A percentile compares a stretch with the other conserved stretches of the same genome.
phyloP scores from a whole-genome alignment of 177 flowering plant species.

The Vitis hybrid region DNA sequence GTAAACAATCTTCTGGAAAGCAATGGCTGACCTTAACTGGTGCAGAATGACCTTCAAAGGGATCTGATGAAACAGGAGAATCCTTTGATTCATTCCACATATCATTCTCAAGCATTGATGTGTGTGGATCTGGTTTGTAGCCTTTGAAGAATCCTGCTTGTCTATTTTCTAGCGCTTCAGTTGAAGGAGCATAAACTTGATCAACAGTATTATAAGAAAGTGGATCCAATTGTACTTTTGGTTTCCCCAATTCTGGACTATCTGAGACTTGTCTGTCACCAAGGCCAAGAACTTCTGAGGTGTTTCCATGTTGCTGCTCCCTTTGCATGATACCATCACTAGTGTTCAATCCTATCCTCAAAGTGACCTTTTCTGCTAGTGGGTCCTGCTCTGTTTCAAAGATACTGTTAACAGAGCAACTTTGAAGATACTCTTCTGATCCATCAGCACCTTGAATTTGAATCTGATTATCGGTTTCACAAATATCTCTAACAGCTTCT shows the following conservation, averaged over 20 bases:
- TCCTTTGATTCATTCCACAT: not conserved
- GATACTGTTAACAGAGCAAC: slow-evolving; percentile 15
- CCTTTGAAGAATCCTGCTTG: slow-evolving; percentile 19
- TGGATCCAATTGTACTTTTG: slow-evolving; percentile 21
- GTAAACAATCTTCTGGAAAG: not conserved
- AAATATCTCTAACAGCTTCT: slow-evolving; percentile 12
- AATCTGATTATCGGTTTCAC: slow-evolving; percentile 9
- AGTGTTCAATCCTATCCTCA: slow-evolving; percentile 13
- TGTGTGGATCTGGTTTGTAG: slow-evolving; percentile 3
- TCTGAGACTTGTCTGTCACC: slow-evolving; percentile 13
- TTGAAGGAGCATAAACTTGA: slow-evolving; percentile 21
- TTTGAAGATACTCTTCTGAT: slow-evolving; percentile 16
- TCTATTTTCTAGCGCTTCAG: slow-evolving; percentile 18
- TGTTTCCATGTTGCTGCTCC: slow-evolving; percentile 8
- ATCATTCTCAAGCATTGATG: slow-evolving; percentile 14
- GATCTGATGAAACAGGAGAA: slow-evolving; percentile 22
- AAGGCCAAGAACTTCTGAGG: slow-evolving; percentile 19
- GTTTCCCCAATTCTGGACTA: slow-evolving; percentile 14
- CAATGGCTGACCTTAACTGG: slow-evolving; percentile 35
- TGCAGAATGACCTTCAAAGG: slow-evolving; percentile 22
- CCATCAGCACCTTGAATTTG: slow-evolving; percentile 19
- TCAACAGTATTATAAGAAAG: slow-evolving; percentile 24
- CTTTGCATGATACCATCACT: slow-evolving; percentile 17
- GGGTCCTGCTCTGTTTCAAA: slow-evolving; percentile 20
- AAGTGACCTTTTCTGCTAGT: slow-evolving; percentile 12